Base-by-base conservation (phyloP, 2,329 filamentous ascomycete species). In the Stenocarpella maydis region DNA sequence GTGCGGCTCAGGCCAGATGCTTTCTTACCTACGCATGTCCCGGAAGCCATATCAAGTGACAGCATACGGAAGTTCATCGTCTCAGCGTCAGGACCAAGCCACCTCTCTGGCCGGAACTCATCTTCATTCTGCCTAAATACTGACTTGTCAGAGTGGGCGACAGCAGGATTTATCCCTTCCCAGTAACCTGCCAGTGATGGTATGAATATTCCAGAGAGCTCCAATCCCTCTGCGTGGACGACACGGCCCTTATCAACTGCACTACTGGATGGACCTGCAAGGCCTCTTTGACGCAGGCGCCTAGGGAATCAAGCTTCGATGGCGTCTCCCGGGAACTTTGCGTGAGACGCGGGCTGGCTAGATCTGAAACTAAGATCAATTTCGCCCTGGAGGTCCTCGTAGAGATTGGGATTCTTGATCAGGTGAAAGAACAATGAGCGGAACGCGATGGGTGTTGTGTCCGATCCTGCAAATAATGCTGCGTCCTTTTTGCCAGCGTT, bases 31-130 rank as follows among this genome's bases (percentile, higher is more conserved):
- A 88, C 85, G 69, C 85, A 88, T 4, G 84, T 86, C 71, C 85
- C 75, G 8, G 83, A n/a, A 82, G 0, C 85, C 85, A 3, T 81
- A 82, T 3, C 85, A 72, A 87, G 87, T 65, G 85, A 80, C 52
- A 74, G 41, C 65, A 74, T 70, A 55, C 73, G 70, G 39, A 49
- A 69, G 45, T 74, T 71, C 73, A 74, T 72, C 49, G 61, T 53
- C 41, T 54, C 60, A 41, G 65, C 66, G 31, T 70, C 67, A 52
- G 68, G 34, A 39, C 66, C 71, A 7, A 74, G 68, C 71, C 71
- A 72, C 15, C 71, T 70, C 41, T 52, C 52, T 17, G 73, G 71
- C 4, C 65, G 68, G 49, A 69, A 73, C 26, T 71, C 49, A 45
- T 68, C 68, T n/a, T 68, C 72, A 26, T 71, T 71, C 14, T 69